Conservation (phyloP, 129 eudicot species). For the Scalesia atractyloides region DNA sequence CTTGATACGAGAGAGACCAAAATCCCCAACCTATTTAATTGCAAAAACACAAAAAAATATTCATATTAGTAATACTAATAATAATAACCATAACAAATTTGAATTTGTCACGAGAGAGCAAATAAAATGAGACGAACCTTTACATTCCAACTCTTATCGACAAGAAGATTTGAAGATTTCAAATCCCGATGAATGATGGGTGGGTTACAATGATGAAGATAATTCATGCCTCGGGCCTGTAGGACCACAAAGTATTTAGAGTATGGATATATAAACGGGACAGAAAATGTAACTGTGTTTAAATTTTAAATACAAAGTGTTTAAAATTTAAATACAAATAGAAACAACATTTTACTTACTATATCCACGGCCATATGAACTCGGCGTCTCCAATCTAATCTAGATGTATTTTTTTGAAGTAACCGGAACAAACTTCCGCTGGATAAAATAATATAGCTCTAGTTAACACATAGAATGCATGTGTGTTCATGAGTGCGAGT, state of each 20-base stretch:
- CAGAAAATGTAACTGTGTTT: neutral
- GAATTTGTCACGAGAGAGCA: neutral
- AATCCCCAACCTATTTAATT: conserved; percentile 85
- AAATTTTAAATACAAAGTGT: neutral
- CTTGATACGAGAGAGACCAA: conserved; percentile 93
- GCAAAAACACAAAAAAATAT: neutral
- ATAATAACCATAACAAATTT: neutral
- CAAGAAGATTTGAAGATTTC: conserved; percentile 97
- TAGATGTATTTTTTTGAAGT: conserved; percentile 68
- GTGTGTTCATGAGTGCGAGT: neutral
- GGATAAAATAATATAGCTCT: conserved; percentile 18
- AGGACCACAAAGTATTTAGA: conserved; percentile 19
- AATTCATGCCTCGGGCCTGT: conserved; percentile 97
- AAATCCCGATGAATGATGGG: conserved; percentile 92
- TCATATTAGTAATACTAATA: neutral
- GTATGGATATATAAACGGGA: conserved; percentile 3
- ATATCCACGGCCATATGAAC: conserved; percentile 95
- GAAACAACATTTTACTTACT: conserved; percentile 46
- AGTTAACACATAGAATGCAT: conserved; percentile 2
- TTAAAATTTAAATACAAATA: neutral
- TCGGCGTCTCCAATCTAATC: conserved; percentile 87
- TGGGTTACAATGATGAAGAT: conserved; percentile 90
- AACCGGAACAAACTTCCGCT: conserved; percentile 92
- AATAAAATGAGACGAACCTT: conserved; percentile 52
- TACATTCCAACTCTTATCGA: conserved; percentile 93